Base-by-base conservation (phyloP, 805 yeast species). In the Yamadazyma scolyti region DNA sequence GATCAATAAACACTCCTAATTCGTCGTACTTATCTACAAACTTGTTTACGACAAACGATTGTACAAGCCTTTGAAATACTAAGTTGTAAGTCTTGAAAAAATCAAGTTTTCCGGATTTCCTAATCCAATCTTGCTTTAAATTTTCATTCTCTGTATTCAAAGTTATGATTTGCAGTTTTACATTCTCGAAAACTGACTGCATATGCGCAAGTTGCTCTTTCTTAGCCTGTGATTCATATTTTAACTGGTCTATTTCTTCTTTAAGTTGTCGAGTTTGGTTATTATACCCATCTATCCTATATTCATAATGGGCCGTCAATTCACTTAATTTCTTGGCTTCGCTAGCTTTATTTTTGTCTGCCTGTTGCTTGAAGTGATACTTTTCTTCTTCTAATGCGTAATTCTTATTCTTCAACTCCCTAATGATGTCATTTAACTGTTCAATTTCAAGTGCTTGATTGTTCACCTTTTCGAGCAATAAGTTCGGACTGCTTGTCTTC, bases 321-420 rank as follows among this genome's bases (percentile, higher is more conserved):
- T 21, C n/a, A 19, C 23, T 14, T 27, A 4, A 13, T 23, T 13
- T 14, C 22, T 27, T 2, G 25, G 16, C 10, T 33, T 28, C 18
- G 28, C 14, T 9, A 20, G 11, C 16, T 28, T 28, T 10, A 29
- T 7, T 3, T 33, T 27, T 25, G 4, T 28, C 20, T 9, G 18
- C 16, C 17, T 33, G 36, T 14, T 28, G 14, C 11, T 27, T 27
- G 13, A 20, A 23, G 15, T 37, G 22, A 24, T 35, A 41, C 17
- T 31, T 35, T 4, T 34, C 31, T 29, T 41, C 42, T 28, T 36
- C 36, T 3, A 37, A 26, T 3, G 19, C 5, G 16, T 30, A 33
- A 17, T 41, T 41, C 20, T 41, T 40, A 13, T 27, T 27, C 20
- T 33, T 37, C 20, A 41, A 22, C 7, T 30, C 32, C 16, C 35